Base-by-base conservation (phyloP, 495 filamentous ascomycete species). In the Hypoxylon trugodes region DNA sequence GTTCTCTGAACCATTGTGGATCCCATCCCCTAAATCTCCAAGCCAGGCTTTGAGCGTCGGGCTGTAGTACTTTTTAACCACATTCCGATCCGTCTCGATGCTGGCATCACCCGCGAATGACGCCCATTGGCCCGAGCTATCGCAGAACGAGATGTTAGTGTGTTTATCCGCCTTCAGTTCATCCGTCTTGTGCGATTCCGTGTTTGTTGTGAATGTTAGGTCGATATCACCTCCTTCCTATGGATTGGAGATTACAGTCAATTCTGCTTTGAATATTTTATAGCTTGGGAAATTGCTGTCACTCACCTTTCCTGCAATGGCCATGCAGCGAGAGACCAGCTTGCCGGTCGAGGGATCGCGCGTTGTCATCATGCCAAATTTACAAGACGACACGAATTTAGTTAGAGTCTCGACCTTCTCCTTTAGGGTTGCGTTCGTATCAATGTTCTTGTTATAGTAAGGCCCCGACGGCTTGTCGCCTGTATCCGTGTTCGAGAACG, bases 181-280 rank as follows among this genome's bases (percentile, higher is more conserved):
- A 76, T 91, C 83, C 9, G 92, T 93, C 79, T 98, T 97, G 75
- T 91, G 90, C 30, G 91, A 93, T 73, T 95, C 90, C 58, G 91
- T 92, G 80, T 97, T 97, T 65, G 92, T 91, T 79, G 95, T 88
- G 84, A 98, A 97, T 76, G 96, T 82, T 41, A 96, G 86, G 74
- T 97, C 93, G 45, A 96, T 84, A 68, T 89, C 89, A 63, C 87
- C 86, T 61, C 82, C 81, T 76, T 95, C 88, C 90, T 93, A 18
- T 10, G 2, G 6, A 7, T 48, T 25, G 46, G 10, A 12, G 21
- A 19, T 38, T 13, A 15, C 16, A 6, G 37, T 56, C 33, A 59
- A 43, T 55, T 2, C 26, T 43, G 25, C n/a, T 24, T 28, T 8
- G 2, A n/a, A 22, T 3, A 12, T 15, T 7, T 15, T 15, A n/a